A percentile compares a stretch with the other conserved stretches of the same genome.
Conservation (phyloP, 1,284 basidiomycete species). For the Rhodofomes roseus region DNA sequence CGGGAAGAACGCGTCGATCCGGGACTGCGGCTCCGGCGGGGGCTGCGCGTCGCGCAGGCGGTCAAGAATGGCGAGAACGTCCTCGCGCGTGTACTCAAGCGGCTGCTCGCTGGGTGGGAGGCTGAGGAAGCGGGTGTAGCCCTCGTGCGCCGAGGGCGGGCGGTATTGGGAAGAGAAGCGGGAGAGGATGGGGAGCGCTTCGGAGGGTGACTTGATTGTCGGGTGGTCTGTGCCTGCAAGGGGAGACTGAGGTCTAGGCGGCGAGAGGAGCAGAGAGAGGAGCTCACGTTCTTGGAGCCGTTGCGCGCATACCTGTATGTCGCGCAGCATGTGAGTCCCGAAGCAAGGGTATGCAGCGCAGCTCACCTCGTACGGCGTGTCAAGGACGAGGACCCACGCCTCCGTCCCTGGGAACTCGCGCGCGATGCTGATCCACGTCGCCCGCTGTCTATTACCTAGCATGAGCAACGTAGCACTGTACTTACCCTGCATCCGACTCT, state of each 20-base stretch:
- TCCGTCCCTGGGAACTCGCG: slow-evolving; percentile 54
- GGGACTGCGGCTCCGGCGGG: neutral
- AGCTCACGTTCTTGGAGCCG: slow-evolving; percentile 48
- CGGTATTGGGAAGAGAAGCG: slow-evolving; percentile 57
- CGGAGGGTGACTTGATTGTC: slow-evolving; percentile 57
- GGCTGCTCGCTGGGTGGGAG: slow-evolving; percentile 50
- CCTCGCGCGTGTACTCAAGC: slow-evolving; percentile 44
- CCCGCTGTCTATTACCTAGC: slow-evolving; percentile 53
- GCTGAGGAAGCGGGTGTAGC: slow-evolving; percentile 54
- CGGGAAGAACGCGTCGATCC: neutral
- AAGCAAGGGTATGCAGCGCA: too few relatives aligned
- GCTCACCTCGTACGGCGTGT: slow-evolving; percentile 70
- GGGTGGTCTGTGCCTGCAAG: slow-evolving; percentile 62
- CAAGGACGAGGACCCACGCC: slow-evolving; percentile 69
- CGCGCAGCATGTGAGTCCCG: too few relatives aligned
- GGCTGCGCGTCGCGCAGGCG: slow-evolving; percentile 42
- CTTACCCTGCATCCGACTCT: neutral
- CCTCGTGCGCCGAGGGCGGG: slow-evolving; percentile 52
- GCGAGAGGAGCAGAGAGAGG: neutral
- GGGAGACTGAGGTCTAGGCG: neutral
- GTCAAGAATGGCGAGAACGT: slow-evolving; percentile 47
- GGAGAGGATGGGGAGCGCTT: slow-evolving; percentile 52
- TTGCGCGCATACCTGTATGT: slow-evolving; percentile 55
- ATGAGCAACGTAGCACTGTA: neutral
- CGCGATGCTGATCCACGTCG: slow-evolving; percentile 68